Conservation (phyloP, 2,329 filamentous ascomycete genomes). For the Colletotrichum incanum region DNA sequence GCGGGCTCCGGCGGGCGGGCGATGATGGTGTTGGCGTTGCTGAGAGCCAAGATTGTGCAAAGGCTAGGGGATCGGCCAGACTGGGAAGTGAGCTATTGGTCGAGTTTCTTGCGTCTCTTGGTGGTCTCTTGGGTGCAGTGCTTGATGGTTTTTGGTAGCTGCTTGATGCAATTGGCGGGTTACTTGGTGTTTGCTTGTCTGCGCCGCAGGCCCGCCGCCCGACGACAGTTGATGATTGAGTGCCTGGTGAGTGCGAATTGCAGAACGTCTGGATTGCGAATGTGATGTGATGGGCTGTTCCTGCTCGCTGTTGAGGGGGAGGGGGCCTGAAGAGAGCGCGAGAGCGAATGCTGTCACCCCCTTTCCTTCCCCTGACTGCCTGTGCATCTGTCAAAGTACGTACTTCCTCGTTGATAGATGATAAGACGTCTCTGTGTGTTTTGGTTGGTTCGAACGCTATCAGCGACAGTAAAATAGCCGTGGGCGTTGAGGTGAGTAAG, state of each 20-base stretch:
- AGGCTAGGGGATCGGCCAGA: neutral
- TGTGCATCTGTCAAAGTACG: neutral
- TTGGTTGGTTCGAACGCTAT: neutral
- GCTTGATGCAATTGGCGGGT: slow-evolving; percentile 8
- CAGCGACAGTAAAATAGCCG: neutral
- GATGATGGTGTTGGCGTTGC: neutral
- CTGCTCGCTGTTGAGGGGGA: neutral
- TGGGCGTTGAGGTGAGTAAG: neutral
- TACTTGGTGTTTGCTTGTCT: slow-evolving; percentile 15
- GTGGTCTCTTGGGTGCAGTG: slow-evolving; percentile 12
- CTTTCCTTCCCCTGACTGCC: neutral
- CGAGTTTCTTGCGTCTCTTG: slow-evolving; percentile 11
- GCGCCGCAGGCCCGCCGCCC: neutral
- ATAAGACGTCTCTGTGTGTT: slow-evolving; percentile 7
- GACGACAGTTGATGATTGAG: neutral
- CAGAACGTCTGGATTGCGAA: no score
- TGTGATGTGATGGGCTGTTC: no score
- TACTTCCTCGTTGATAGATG: neutral
- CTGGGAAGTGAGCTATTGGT: slow-evolving; percentile 4
- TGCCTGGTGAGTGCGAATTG: no score
- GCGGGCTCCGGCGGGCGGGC: neutral
- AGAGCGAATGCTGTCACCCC: slow-evolving; percentile 2
- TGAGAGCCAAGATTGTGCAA: neutral
- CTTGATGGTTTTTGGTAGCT: neutral
- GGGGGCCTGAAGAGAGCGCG: no score